Evolutionary conservation across 495 filamentous ascomycete species (phyloP), one percentile per base, ranked within the genome.

Genomic region (Oleoguttula mirabilis): DNA sequence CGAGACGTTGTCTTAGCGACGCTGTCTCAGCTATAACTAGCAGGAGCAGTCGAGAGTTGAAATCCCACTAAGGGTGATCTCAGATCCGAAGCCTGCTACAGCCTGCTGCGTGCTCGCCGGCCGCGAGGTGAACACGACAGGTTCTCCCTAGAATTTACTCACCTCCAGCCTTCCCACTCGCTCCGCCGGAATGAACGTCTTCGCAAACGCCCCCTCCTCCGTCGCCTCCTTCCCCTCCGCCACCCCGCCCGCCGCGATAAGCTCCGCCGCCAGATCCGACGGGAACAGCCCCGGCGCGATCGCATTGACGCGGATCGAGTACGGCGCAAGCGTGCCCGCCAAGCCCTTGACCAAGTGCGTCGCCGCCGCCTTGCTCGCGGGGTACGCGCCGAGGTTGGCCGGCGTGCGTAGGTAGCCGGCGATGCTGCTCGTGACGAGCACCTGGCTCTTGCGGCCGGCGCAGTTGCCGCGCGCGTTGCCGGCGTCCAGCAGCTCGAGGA

Each of bases 401-500:
- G 35, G 43, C 11, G 43, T 23, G 11, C 61, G 44, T 32, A 53
- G 55, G 45, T 47, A 63, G 4, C 48, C 52, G 1, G 50, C 58
- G 16, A 66, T 57, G 28, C 47, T 54, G 16, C 51, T 50, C 16
- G 60, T 52, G 15, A 61, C 57, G 24, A 66, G 50, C 16, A 66
- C 55, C 41, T 66, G 62, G 32, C 60, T 59, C 55, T 50, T 58
- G 46, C 47, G 49, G 27, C 23, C 50, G 40, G 31, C 55, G 33
- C 24, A 58, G 22, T 50, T 50, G 5, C 37, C 45, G 21, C 55
- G 52, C 41, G 51, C 49, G 36, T 62, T 70, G 3, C 66, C 66
- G 11, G 52, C 57, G 40, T 67, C 63, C 15, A 70, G 62, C 1
- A 70, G 57, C 24, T 58, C 51, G 4, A 69, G 48, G 41, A 70